These are phyloP conservation scores for Metarhizium rileyi DNA, from an alignment of 2,329 filamentous ascomycete species.

Conservation along the genomic window DNA sequence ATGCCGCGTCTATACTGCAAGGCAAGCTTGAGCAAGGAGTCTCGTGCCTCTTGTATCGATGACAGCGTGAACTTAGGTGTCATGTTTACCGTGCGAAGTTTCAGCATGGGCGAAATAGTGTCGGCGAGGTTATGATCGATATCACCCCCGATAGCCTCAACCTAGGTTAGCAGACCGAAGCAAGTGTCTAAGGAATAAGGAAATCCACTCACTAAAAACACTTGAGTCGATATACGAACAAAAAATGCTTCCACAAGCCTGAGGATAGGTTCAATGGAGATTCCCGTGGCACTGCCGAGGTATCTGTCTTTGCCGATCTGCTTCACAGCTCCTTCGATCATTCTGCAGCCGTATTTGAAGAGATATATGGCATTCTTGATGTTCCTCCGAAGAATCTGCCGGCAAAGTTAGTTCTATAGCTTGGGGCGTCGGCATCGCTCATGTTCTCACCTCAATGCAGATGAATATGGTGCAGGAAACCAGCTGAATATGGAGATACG, in stretches of 20 bases:
- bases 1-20: slow-evolving; percentile 2
- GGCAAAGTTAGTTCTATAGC: background rate
- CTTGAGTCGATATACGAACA: slow-evolving; percentile 4
- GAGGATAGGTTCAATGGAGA: slow-evolving; percentile 1
- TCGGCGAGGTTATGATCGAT: slow-evolving; percentile 4
- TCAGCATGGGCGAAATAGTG: slow-evolving; percentile 3
- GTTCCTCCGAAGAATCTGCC: slow-evolving; percentile 2
- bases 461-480: slow-evolving; percentile 8
- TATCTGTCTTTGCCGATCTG: background rate
- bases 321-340: slow-evolving; percentile 1
- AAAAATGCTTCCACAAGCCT: slow-evolving; percentile 5
- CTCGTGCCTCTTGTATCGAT: slow-evolving; percentile 5
- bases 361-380: slow-evolving; percentile 3
- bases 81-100: background rate
- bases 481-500: slow-evolving; percentile 4
- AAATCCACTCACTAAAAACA: slow-evolving; percentile 1
- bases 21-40: slow-evolving; percentile 1
- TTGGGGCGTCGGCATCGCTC: too few relatives aligned
- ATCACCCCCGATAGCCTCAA: slow-evolving; percentile 3
- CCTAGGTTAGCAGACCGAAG: background rate
- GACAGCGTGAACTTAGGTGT: background rate
- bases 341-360: slow-evolving; percentile 4
- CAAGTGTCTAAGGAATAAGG: background rate
- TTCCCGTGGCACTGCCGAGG: background rate
- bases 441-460: slow-evolving; percentile 6